These are phyloP conservation scores for Acorus gramineus DNA, from an alignment of 106 monocot species.

Conservation along the genomic window DNA sequence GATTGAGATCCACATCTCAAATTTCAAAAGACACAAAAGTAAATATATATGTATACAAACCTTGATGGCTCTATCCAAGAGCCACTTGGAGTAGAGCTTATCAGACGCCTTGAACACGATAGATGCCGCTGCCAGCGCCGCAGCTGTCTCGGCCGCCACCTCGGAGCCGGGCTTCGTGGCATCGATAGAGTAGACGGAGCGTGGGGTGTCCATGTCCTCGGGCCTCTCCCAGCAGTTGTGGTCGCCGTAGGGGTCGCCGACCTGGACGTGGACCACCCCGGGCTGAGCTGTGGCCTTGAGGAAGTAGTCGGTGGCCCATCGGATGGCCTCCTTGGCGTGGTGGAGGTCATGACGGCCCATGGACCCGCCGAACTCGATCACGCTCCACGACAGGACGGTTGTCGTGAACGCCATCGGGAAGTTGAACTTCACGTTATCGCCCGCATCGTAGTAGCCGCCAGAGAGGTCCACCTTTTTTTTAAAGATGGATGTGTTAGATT, in stretches of 20 bases:
- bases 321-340: constrained; percentile 8
- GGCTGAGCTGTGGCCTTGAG: constrained; percentile 12
- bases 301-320: constrained; percentile 22
- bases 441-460: constrained; percentile 5
- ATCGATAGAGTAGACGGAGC: constrained; percentile 9
- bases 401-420: constrained; percentile 5
- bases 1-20: no score
- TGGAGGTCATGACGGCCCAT: constrained; percentile 3
- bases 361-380: constrained; percentile 14
- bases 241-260: constrained; percentile 13
- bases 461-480: constrained; percentile 3
- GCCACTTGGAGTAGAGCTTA: constrained; percentile 1
- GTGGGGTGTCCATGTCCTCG: constrained; percentile 16
- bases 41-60: not conserved
- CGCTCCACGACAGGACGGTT: constrained; percentile 20
- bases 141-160: constrained; percentile 16
- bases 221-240: constrained; percentile 13
- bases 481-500: not conserved
- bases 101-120: constrained; percentile 3
- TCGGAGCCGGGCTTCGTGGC: constrained; percentile 2
- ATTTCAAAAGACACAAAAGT: not conserved
- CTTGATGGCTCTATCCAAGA: constrained; percentile 4
- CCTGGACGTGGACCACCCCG: constrained; percentile 6
- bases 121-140: constrained; percentile 12
- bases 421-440: constrained; percentile 4